phyloP scores from a whole-genome alignment of 306 rosid species.

The Carpinus fangiana region DNA sequence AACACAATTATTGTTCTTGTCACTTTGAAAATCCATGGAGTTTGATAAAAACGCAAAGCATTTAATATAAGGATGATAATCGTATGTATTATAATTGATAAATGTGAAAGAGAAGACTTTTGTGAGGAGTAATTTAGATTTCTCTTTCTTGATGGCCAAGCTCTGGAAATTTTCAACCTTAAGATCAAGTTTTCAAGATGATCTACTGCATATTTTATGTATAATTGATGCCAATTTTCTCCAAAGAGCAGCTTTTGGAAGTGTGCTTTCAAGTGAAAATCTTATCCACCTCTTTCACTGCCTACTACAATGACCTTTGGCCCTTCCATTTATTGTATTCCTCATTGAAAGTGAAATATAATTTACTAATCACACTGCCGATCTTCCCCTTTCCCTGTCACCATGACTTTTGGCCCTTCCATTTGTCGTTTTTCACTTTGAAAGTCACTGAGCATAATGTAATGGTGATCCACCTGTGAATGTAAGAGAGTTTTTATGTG shows the following conservation, averaged over 20 bases:
- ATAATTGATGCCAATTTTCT: slow-evolving; percentile 11
- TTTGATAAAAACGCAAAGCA: no score
- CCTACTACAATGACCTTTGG: not conserved
- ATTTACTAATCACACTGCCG: not conserved
- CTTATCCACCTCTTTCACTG: not conserved
- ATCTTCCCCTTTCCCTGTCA: not conserved
- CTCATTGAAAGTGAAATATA: no score
- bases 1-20: no score
- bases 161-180: not conserved
- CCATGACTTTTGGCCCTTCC: not conserved
- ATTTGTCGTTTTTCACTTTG: no score
- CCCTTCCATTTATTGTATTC: not conserved
- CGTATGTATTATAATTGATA: no score
- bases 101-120: not conserved
- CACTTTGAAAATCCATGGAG: no score
- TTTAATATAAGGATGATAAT: no score
- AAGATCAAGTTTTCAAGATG: not conserved
- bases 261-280: not conserved
- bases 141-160: no score
- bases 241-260: slow-evolving; percentile 25
- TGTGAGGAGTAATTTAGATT: not conserved
- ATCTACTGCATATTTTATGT: slow-evolving; percentile 32
- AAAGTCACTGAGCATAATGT: no score
- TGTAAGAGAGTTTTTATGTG: no score
- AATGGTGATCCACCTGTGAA: no score